Evolutionary conservation across 106 monocot species (phyloP).

Genomic region (Allium sativum): DNA sequence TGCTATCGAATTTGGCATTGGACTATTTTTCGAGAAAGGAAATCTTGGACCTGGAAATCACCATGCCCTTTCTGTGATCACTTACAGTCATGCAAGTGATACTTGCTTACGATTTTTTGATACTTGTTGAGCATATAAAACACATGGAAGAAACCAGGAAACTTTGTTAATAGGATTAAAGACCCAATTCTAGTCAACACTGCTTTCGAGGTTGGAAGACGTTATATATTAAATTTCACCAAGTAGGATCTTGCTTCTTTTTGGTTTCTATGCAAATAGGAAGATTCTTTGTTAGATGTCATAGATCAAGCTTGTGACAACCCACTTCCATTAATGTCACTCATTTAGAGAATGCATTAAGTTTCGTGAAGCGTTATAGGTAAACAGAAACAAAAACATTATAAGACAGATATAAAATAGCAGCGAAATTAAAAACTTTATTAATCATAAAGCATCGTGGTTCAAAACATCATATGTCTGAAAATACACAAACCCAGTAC

Average conservation of each 20-base stretch:
- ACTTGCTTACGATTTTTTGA: constrained; percentile 67
- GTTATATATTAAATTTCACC: constrained; percentile 53
- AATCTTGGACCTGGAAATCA: constrained; percentile 67
- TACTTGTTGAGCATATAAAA: constrained; percentile 79
- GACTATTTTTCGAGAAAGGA: constrained; percentile 83
- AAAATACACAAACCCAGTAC: no score
- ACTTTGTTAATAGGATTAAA: constrained; percentile 67
- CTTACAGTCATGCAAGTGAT: constrained; percentile 93
- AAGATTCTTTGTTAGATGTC: no score
- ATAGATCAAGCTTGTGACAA: no score
- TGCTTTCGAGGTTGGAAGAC: constrained; percentile 27
- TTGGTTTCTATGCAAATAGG: constrained; percentile 97
- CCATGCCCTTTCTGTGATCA: constrained; percentile 86
- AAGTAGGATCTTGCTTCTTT: constrained; percentile 64
- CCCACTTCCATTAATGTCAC: no score
- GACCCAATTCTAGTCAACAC: constrained; percentile 60
- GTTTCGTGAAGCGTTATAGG: no score
- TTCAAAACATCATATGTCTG: no score
- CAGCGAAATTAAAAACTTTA: no score
- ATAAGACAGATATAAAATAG: no score
- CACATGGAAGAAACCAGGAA: constrained; percentile 47
- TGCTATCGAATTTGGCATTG: constrained; percentile 98
- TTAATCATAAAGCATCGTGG: no score
- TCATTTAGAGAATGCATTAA: no score
- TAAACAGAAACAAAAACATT: no score